Evolutionary conservation across 768 basidiomycete genomes (phyloP), one percentile per base, ranked within the genome.

Genomic region (Termitomyces sp.): DNA sequence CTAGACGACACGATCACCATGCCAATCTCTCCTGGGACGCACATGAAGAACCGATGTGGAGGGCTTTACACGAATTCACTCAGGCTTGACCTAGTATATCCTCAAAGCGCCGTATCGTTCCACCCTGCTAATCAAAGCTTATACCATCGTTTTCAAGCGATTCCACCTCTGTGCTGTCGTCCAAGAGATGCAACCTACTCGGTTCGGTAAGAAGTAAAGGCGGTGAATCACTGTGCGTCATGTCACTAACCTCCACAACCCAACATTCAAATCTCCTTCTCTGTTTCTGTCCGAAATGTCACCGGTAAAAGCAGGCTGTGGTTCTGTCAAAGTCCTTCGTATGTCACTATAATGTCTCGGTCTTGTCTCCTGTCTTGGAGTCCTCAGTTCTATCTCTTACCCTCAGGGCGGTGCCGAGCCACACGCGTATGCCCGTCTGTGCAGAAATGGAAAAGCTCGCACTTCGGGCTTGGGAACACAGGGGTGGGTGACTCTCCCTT

Each of bases 321-420:
- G 37, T 51, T 28, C 24, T 5, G 36, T 52, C 24, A 52, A 51
- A 37, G 18, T 8, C 24, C 7, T 31, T 26, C 10, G 36, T 37
- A 4, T 37, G 9, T 26, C 16, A 26, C 24, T n/a, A 6, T 6
- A 26, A 28, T 7, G 26, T 13, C 37, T 52, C 18, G 26, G 18
- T 28, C 22, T 8, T 51, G 13, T 36, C 5, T 39, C 48, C 37
- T 52, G 18, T 7, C 5, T 51, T 15, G n/a, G 36, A n/a, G 18
- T n/a, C 36, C 36, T 52, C 39, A 29, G 16, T 52, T n/a, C 16
- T 41, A 29, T 13, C 39, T 20, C 51, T 39, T 20, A n/a, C 18
- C 24, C 10, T 37, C 36, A 29, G 24, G 51, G 47, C 57, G 44
- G 36, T 58, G 57, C 45, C 24, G 37, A 49, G 57, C 42, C 45